phyloP scores from a whole-genome alignment of 1,139 yeast genomes.

The Torulaspora globosa region DNA sequence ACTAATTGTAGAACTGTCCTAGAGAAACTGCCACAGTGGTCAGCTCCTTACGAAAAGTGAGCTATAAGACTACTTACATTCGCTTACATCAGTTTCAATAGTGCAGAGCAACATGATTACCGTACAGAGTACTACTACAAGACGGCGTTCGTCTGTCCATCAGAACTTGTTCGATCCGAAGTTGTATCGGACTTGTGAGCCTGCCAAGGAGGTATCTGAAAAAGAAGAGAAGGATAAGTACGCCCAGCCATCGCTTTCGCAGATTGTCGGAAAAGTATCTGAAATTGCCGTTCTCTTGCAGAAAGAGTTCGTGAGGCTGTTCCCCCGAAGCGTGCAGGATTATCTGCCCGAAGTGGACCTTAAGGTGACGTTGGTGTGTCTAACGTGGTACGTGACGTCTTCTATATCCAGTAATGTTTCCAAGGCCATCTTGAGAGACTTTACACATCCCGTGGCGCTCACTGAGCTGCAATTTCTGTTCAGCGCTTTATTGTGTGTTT shows the following conservation, averaged over 20 bases:
- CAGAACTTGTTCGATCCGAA: constrained; percentile 27
- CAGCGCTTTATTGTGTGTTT: constrained; percentile 53
- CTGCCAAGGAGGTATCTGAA: constrained; percentile 21
- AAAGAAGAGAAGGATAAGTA: constrained; percentile 11
- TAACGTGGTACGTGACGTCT: constrained; percentile 75
- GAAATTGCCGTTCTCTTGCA: constrained; percentile 4
- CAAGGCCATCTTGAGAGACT: constrained; percentile 64
- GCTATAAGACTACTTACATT: constrained; percentile 4
- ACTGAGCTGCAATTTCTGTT: constrained; percentile 80
- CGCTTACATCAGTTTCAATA: constrained; percentile 1
- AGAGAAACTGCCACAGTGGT: background rate
- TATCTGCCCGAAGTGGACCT: constrained; percentile 32
- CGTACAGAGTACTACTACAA: constrained; percentile 26
- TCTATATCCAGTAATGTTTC: constrained; percentile 79
- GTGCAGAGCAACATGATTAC: constrained; percentile 18
- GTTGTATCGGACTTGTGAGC: constrained; percentile 18
- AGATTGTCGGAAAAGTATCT: background rate
- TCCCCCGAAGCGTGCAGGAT: constrained; percentile 17
- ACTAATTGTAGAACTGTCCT: background rate
- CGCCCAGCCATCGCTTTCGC: background rate
- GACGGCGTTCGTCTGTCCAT: constrained; percentile 27
- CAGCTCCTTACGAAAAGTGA: background rate
- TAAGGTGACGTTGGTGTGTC: constrained; percentile 49
- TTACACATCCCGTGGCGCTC: constrained; percentile 75
- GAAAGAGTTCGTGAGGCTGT: constrained; percentile 11